These are phyloP conservation scores for Exophiala lecanii-corni DNA, from an alignment of 2,329 filamentous ascomycete genomes.

Conservation along the genomic window DNA sequence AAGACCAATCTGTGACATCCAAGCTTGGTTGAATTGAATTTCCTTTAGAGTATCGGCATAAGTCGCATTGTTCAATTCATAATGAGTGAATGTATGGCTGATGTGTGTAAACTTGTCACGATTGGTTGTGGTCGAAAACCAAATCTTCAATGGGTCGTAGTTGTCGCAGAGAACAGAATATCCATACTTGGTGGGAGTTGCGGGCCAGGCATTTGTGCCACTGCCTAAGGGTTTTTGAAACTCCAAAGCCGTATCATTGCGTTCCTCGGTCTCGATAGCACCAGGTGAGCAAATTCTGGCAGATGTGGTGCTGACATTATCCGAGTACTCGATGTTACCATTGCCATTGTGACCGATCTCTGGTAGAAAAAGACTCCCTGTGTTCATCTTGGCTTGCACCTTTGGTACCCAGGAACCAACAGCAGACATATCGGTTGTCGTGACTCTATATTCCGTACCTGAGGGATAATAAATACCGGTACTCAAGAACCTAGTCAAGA, in stretches of 20 bases:
- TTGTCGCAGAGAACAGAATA: constrained; percentile 50
- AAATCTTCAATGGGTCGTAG: constrained; percentile 49
- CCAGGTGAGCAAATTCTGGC: constrained; percentile 30
- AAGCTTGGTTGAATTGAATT: constrained; percentile 57
- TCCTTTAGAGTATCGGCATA: constrained; percentile 54
- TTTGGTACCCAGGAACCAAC: constrained; percentile 42
- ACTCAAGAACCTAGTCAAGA: not conserved
- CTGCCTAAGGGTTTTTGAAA: constrained; percentile 50
- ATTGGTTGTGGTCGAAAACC: constrained; percentile 50
- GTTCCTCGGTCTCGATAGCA: constrained; percentile 44
- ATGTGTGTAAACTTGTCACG: constrained; percentile 53
- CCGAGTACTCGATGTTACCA: constrained; percentile 43
- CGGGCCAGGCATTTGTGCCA: constrained; percentile 48
- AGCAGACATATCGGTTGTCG: constrained; percentile 43
- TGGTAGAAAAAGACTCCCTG: constrained; percentile 49
- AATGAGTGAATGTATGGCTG: constrained; percentile 61
- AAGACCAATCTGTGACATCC: constrained; percentile 46
- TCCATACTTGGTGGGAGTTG: constrained; percentile 40
- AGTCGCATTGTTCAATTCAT: constrained; percentile 56
- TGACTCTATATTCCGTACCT: constrained; percentile 48
- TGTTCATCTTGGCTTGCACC: constrained; percentile 43
- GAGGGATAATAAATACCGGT: constrained; percentile 31
- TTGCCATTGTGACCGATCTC: constrained; percentile 56
- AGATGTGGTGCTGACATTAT: constrained; percentile 23
- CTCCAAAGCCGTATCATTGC: constrained; percentile 45